Evolutionary conservation across 352 stramenopile species (phyloP), one percentile per base, ranked within the genome.

Genomic region (Phytophthora hibernalis): DNA sequence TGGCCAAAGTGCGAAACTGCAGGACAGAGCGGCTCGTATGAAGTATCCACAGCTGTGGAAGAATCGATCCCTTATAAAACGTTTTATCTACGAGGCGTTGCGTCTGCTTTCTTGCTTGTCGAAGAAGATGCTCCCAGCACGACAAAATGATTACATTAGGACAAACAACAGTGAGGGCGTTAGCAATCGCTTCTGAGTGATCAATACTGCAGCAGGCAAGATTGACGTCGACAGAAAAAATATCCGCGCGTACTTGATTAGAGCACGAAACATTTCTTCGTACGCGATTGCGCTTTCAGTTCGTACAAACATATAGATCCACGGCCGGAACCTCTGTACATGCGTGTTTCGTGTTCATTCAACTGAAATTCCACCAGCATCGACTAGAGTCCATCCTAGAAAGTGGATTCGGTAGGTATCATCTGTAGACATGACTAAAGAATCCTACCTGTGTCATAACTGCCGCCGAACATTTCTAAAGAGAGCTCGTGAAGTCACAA

Each of bases 241-340:
- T 11, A 10, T 5, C 16, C n/a, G 9, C 1, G 21, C 22, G 51
- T 48, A 57, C 51, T 33, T 57, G 5, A 47, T 37, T 2, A 57
- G 13, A 4, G 51, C 35, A 1, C 33, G 12, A 35, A 65, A 59
- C 26, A 65, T 54, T 12, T 13, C 8, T 20, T 59, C 26, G 24
- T 65, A 65, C 2, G 57, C 57, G 3, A 48, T 11, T 7, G 8
- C 38, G 31, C 30, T 44, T 13, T 67, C 59, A 10, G 49, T 67
- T 5, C 21, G 16, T 1, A 67, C 31, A 21, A 67, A 60, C 58
- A 66, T 66, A 28, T 59, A 66, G 5, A 60, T 15, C 48, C 47
- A 58, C 4, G 48, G 57, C 12, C 57, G 18, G 33, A 65, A 65
- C 5, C 37, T n/a, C 26, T 65, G 57, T 15, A 65, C 57, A 20